Base-by-base conservation (phyloP, 2,329 filamentous ascomycete species). In the Aspergillus proliferans region DNA sequence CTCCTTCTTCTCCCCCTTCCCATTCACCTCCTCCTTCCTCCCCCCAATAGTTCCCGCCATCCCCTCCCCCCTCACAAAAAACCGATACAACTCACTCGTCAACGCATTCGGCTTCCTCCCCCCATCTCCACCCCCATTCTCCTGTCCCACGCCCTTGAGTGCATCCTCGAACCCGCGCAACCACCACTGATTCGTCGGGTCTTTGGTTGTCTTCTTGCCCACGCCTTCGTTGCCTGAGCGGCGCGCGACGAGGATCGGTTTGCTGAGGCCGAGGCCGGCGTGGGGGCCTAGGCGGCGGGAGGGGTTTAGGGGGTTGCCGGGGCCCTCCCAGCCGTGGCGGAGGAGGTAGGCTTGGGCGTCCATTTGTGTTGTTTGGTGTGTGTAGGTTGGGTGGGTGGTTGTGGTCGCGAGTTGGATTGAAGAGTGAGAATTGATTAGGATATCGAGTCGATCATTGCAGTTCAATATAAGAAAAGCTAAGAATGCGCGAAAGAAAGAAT, bases 81-180 rank as follows among this genome's bases (percentile, higher is more conserved):
- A 85, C 7, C 84, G 81, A 65, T 95, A 95, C 6, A 97, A 74
- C 72, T 69, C 76, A 64, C 67, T 79, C 57, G 56, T 67, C 64
- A 64, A 74, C 61, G 63, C 62, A 45, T 67, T 69, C 43, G 52
- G 77, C 74, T 59, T 54, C 15, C 28, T 71, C 73, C 54, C 81
- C 66, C 51, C 80, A 78, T 75, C 85, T 72, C 58, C 79, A 70
- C 48, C 82, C 47, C 58, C 26, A 30, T 30, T 75, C 64, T 87
- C 86, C 3, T 72, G 70, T 1, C 77, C 78, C 47, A 95, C 78
- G 3, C 85, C 87, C 68, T 93, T 87, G 56, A 96, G 74, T 48
- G 91, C 90, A 66, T 90, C 85, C 70, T 97, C 92, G 58, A 95
- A 96, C 9, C 93, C 93, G 50, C 88, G 86, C 70, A 95, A 78